Evolutionary conservation across 257 asterid genomes (phyloP).

Genomic region (Solanum paucissectum): DNA sequence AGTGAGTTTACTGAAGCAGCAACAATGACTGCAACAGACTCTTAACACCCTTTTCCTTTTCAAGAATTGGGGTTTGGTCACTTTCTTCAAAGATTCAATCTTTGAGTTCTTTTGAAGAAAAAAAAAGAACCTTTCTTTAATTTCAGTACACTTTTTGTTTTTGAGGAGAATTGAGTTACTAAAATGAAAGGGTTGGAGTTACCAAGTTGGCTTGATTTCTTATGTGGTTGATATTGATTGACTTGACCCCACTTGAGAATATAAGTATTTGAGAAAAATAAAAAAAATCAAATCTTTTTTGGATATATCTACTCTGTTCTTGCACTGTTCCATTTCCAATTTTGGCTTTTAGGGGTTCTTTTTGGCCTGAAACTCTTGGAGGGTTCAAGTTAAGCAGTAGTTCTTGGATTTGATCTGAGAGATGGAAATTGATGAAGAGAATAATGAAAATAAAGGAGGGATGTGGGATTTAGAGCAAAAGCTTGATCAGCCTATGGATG

Average conservation of each 20-base stretch:
- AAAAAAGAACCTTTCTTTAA: neutral
- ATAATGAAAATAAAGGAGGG: constrained; percentile 51
- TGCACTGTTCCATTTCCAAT: neutral
- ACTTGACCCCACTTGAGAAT: constrained; percentile 19
- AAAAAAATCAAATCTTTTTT: neutral
- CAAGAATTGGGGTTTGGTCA: neutral
- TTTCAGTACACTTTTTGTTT: neutral
- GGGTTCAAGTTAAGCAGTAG: neutral
- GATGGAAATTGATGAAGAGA: constrained; percentile 44
- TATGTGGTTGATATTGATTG: constrained; percentile 15
- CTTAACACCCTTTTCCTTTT: neutral
- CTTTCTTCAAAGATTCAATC: neutral
- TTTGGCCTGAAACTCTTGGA: neutral
- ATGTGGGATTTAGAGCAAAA: constrained; percentile 99
- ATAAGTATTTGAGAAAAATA: neutral
- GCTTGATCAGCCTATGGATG: constrained; percentile 99
- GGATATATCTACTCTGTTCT: neutral
- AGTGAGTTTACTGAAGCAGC: neutral
- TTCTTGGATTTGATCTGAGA: neutral
- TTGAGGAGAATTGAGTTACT: neutral
- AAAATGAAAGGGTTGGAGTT: neutral
- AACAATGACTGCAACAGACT: neutral
- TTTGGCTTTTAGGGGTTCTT: neutral
- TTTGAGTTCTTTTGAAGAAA: neutral
- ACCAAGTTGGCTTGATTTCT: neutral